Percentiles rank a stretch among this genome's conserved stretches.
These are phyloP conservation scores for Psophocarpus tetragonolobus DNA, from an alignment of 306 rosid species.

Conservation along the genomic window DNA sequence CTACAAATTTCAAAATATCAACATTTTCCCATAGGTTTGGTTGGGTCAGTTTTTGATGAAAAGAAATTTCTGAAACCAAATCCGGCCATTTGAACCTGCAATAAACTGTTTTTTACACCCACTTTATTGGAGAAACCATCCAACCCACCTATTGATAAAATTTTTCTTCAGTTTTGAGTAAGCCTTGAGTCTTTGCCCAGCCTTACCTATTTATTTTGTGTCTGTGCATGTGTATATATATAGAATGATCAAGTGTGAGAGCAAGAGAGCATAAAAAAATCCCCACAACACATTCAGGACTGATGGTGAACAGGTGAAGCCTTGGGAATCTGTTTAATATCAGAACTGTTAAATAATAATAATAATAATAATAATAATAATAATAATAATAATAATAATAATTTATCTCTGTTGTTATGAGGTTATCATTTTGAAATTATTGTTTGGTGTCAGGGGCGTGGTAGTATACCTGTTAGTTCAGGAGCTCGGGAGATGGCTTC, in stretches of 20 bases:
- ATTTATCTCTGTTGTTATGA: conserved; percentile 9
- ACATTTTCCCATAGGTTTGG: too few relatives aligned
- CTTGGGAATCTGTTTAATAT: conserved; percentile 10
- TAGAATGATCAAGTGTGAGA: not conserved
- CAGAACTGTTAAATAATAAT: not conserved
- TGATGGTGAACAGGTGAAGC: conserved; percentile 29
- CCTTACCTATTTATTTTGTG: not conserved
- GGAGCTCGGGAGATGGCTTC: conserved; percentile 95
- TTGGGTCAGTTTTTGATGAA: too few relatives aligned
- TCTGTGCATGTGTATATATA: not conserved
- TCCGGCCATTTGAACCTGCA: too few relatives aligned
- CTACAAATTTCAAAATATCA: too few relatives aligned
- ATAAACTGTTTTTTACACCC: too few relatives aligned
- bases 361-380: too few relatives aligned
- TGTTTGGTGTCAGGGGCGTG: conserved; percentile 63
- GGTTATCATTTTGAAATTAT: conserved; percentile 37
- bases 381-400: not conserved
- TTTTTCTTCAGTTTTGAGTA: too few relatives aligned
- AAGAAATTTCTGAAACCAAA: too few relatives aligned
- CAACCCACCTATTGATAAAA: too few relatives aligned
- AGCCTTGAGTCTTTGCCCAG: too few relatives aligned
- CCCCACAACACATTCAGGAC: not conserved
- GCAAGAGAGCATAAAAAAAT: not conserved
- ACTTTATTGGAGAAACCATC: too few relatives aligned
- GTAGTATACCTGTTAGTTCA: conserved; percentile 61